Base-by-base conservation (phyloP, 257 asterid species). In the Petunia secreta region DNA sequence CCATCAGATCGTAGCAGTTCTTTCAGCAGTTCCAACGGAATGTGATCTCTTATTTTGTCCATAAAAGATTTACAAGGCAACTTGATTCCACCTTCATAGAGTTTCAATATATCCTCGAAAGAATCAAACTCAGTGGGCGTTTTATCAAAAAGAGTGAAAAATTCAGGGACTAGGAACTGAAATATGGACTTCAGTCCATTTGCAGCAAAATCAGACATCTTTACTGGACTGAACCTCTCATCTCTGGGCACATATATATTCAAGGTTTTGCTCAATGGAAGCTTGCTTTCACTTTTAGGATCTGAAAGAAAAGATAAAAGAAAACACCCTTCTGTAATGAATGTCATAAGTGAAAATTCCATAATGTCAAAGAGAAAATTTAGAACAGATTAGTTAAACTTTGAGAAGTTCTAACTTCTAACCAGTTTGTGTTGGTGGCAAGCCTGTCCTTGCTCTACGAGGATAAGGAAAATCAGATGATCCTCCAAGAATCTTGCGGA, bases 361-460 rank as follows among this genome's bases (percentile, higher is more conserved):
- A 25, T 25, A 25, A 25, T 25, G 25, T 25, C 25, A 25, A 25
- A 25, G 25, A 25, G 25, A 25, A 25, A 25, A 25, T 25, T 25
- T 25, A 25, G 25, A 25, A 25, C 25, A 25, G 25, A 25, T 25
- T 25, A 25, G 25, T 25, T 25, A 25, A 25, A 25, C 25, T 25
- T 25, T 25, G 25, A 25, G 25, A 25, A 25, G 25, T 25, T 25
- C 25, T 25, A 25, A 25, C 25, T 25, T 25, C 25, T 25, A 25
- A 25, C 25, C 25, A 25, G 25, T 25, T 25, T 25, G 25, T 25
- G 25, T 25, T 25, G 25, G 25, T 25, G 25, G 25, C n/a, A 63
- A 62, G 41, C 1, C 93, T 1, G 98, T 93, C 76, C 92, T 89
- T 34, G 95, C 98, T 82, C 98, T 87, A 0, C 97, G 95, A 54